Base-by-base conservation (phyloP, 1,284 basidiomycete genomes). In the Lentinus polychrous region DNA sequence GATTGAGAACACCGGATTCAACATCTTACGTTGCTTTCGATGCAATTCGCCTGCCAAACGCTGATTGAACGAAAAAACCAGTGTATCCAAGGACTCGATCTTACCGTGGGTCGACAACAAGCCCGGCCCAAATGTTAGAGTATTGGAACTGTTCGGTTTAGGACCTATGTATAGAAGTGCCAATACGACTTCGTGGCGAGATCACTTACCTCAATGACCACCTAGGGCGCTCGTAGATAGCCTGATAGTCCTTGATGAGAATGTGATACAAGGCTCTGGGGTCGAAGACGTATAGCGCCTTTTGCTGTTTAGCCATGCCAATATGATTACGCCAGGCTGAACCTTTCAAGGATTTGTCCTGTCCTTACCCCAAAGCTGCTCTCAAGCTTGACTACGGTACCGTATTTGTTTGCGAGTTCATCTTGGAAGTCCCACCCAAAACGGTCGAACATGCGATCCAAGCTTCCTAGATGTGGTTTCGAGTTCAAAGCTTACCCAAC, bases 1-100 rank as follows among this genome's bases (percentile, higher is more conserved):
- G 8, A 60, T 57, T 8, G 64, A 63, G 49, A 70, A 69, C 4
- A 66, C 59, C 0, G 63, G 64, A 39, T 66, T 63, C 23, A 70
- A 55, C 34, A 67, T 54, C 42, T 64, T 62, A 8, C 60, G 58
- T 36, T 66, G 64, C 18, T 56, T 59, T 46, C 58, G 61, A 52
- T 67, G 64, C 15, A 60, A 58, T 10, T 59, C 54, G 8, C 64
- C 66, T 66, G 38, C 8, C 17, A 12, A 35, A 15, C 18, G 42
- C 6, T n/a, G n/a, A n/a, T n/a, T n/a, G n/a, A n/a, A 24, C 27
- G 2, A 48, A 23, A 43, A 8, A 27, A 12, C 31, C n/a, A 31
- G 5, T 8, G 22, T 4, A 11, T 15, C 8, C 7, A 23, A 15
- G 3, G 6, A 33, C 18, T 31, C 32, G 2, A 4, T 34, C 43